Evolutionary conservation across 176 grass and related monocot species (phyloP).

Genomic region (Lolium perenne): DNA sequence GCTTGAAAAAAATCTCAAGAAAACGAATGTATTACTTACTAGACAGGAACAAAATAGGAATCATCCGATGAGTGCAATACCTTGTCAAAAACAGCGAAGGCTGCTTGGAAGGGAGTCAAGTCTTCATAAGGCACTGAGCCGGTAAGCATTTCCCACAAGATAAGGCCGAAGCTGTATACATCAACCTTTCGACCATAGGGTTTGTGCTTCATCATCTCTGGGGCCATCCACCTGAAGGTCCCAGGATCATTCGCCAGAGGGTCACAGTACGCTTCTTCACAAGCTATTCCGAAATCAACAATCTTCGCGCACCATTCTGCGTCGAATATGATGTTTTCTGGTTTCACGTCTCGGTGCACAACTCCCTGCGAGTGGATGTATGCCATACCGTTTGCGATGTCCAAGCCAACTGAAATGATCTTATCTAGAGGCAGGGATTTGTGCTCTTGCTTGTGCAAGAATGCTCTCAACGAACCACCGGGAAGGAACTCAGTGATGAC

Average conservation of each 20-base stretch:
- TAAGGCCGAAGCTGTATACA: conserved; percentile 95
- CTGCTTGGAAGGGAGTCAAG: conserved; percentile 84
- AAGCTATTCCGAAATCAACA: conserved; percentile 93
- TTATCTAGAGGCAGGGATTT: conserved; percentile 65
- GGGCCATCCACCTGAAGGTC: conserved; percentile 99
- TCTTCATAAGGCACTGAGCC: conserved; percentile 80
- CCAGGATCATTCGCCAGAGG: conserved; percentile 69
- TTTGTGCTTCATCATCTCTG: conserved; percentile 85
- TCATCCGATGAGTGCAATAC: conserved; percentile 39
- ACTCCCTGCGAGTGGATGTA: conserved; percentile 90
- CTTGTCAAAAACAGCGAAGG: conserved; percentile 97
- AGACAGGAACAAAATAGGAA: conserved; percentile 13
- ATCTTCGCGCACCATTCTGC: conserved; percentile 67
- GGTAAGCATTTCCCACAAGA: conserved; percentile 92
- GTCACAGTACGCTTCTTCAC: conserved; percentile 75
- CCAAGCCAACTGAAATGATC: conserved; percentile 70
- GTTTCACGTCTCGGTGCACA: conserved; percentile 94
- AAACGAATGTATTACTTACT: neutral
- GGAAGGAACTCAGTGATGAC: conserved; percentile 87
- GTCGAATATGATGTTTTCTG: conserved; percentile 91
- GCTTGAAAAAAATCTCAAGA: no score
- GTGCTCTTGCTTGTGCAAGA: conserved; percentile 86
- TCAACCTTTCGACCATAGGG: conserved; percentile 84
- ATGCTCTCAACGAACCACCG: conserved; percentile 79
- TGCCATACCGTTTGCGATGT: conserved; percentile 77